Percentiles rank a stretch among this genome's conserved stretches.
Conservation (phyloP, 2,329 filamentous ascomycete species). For the Colletotrichum somersetense region DNA sequence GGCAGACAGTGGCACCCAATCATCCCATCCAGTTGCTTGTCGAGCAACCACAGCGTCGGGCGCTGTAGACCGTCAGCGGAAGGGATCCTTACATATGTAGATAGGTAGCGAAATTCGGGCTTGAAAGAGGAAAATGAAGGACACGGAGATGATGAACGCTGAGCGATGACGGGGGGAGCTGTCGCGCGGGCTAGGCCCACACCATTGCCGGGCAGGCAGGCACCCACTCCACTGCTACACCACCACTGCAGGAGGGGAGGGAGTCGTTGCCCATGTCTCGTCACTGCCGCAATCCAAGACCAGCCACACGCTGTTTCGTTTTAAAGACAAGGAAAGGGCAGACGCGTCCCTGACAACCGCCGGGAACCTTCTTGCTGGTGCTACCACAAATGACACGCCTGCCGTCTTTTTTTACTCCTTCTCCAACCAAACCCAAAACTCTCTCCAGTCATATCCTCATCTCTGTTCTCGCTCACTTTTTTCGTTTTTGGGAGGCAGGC, state of each 20-base stretch:
- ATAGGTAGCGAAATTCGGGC: background rate
- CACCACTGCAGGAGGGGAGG: slow-evolving; percentile 26
- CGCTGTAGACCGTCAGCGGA: background rate
- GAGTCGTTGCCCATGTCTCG: slow-evolving; percentile 39
- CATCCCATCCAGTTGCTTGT: slow-evolving; percentile 5
- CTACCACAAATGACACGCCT: slow-evolving; percentile 20
- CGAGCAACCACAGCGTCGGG: slow-evolving; percentile 8
- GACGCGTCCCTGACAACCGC: slow-evolving; percentile 34
- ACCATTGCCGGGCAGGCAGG: slow-evolving; percentile 13
- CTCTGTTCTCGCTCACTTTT: slow-evolving; percentile 4
- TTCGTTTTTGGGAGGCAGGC: background rate
- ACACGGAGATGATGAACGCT: background rate
- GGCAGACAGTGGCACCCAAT: background rate
- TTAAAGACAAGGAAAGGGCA: slow-evolving; percentile 39
- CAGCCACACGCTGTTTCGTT: slow-evolving; percentile 39
- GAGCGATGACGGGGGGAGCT: slow-evolving; percentile 23
- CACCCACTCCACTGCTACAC: slow-evolving; percentile 31
- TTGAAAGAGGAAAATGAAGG: slow-evolving; percentile 2
- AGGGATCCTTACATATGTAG: background rate
- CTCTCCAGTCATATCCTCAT: background rate
- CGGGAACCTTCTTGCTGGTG: slow-evolving; percentile 15
- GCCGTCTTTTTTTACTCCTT: background rate
- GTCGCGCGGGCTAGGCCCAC: slow-evolving; percentile 29
- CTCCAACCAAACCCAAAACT: background rate
- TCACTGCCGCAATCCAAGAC: slow-evolving; percentile 40